Evolutionary conservation across 495 filamentous ascomycete species (phyloP), one percentile per base, ranked within the genome.

Genomic region (Aspergillus nanangensis): DNA sequence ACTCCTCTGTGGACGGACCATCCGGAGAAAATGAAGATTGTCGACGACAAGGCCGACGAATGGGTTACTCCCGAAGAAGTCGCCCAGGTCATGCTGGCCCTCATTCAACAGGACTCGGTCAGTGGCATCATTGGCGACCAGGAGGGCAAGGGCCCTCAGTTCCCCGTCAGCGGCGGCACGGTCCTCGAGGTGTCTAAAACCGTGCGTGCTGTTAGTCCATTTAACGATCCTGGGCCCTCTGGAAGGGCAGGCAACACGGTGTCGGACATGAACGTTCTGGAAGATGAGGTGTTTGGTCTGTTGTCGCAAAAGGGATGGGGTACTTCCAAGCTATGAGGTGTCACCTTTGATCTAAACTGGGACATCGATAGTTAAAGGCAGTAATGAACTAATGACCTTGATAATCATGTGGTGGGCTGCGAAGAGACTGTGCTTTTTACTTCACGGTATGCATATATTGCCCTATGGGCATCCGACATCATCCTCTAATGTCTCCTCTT

Each of bases 1-100:
- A 87, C 83, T 1, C 79, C 84, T 21, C 56, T 88, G 3, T 88
- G 82, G 82, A 81, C 77, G 0, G 81, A 86, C 1, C 67, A 84
- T 51, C 80, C 82, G 11, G 82, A 86, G 57, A 87, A 88, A 56
- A 14, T 82, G 42, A 67, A 67, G 47, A 72, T 82, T 57, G 47
- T 85, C 1, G 61, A 75, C 41, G 65, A 68, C 7, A 57, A 52
- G 1, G 47, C 56, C 17, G 81, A 83, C 54, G 65, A 60, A 41
- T 87, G 82, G 83, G 79, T 79, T 18, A 78, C 71, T 8, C 67
- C 83, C 0, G 82, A 84, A 48, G 78, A 82, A 48, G 83, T 88
- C 0, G 83, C 81, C 5, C 67, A 74, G 37, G 75, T 76, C 21
- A 88, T 88, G 83, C 50, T 83, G 41, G 69, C 70, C 34, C 67